Evolutionary conservation across 371 early-diverging fungal species (phyloP).

Genomic region (Rhizopus delemar): DNA sequence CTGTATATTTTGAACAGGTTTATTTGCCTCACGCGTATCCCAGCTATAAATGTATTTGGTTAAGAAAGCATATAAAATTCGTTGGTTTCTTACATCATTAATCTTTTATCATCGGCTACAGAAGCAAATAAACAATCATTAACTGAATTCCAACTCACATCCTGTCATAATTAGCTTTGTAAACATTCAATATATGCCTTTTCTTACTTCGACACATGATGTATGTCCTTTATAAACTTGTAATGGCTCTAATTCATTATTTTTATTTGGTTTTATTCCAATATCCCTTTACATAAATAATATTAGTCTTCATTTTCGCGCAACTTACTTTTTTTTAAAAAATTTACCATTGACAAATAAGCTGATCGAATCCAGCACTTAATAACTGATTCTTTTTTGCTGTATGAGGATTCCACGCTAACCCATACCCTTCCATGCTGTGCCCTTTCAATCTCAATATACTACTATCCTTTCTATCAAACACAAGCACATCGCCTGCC

Average conservation of each 20-base stretch:
- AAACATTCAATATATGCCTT: constrained; percentile 8
- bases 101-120: constrained; percentile 93
- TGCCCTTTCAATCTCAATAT: constrained; percentile 88
- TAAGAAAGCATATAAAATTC: background rate
- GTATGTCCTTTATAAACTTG: constrained; percentile 81
- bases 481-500: constrained; percentile 88
- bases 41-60: constrained; percentile 53
- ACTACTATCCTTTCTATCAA: constrained; percentile 70
- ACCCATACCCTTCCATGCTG: constrained; percentile 88
- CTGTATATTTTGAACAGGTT: constrained; percentile 69
- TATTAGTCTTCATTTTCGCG: background rate
- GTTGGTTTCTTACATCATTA: constrained; percentile 73
- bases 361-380: constrained; percentile 88
- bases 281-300: constrained; percentile 33
- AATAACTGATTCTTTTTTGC: constrained; percentile 65
- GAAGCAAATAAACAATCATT: constrained; percentile 88
- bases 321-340: background rate
- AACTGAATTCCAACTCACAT: constrained; percentile 90
- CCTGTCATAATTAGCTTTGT: constrained; percentile 46
- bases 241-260: constrained; percentile 76
- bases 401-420: constrained; percentile 71
- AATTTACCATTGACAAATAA: constrained; percentile 76
- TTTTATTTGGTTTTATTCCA: constrained; percentile 23
- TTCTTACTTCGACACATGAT: constrained; percentile 82
- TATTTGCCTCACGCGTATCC: constrained; percentile 60